Base-by-base conservation (phyloP, 495 filamentous ascomycete genomes). In the Xeromyces bisporus region DNA sequence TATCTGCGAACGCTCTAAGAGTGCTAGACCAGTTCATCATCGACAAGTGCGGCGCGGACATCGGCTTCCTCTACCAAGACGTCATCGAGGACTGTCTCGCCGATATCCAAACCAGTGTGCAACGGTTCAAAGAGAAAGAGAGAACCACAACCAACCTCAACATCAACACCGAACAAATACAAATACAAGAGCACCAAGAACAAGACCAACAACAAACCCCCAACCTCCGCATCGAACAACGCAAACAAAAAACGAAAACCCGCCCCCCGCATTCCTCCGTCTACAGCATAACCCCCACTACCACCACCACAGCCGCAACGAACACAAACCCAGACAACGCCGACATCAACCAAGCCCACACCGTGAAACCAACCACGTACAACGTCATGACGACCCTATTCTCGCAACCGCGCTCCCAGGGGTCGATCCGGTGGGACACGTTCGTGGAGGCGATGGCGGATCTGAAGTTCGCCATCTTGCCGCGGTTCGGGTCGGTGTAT, bases 391-490 rank as follows among this genome's bases (percentile, higher is more conserved):
- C 39, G 0, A 47, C 42, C 0, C 24, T 56, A 2, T 55, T 55
- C 23, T 26, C 29, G 3, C 48, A 35, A 32, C 26, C 44, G 0
- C 33, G 29, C 7, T 16, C 45, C 7, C 48, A 43, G 6, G 46
- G 48, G 3, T 48, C 56, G 2, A 35, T 59, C 8, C 30, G 21
- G 24, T 58, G 55, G 58, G 33, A 21, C 0, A 44, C 36, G 1
- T 62, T 60, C 14, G 41, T 39, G 28, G 38, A 36, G 6, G 58
- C 56, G 3, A 46, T 62, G 48, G 35, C 37, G 2, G 48, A 53
- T 1, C 7, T 60, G 11, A 40, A 24, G 11, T 34, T 34, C 11
- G 7, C 18, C 11, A 26, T 34, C 10, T 8, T 34, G 11, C 41
- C 37, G 3, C 30, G 17, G 24, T 25, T 32, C n/a, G 41, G 41